Conservation (phyloP, 2,329 filamentous ascomycete species). For the Ceratocystis eucalypticola region DNA sequence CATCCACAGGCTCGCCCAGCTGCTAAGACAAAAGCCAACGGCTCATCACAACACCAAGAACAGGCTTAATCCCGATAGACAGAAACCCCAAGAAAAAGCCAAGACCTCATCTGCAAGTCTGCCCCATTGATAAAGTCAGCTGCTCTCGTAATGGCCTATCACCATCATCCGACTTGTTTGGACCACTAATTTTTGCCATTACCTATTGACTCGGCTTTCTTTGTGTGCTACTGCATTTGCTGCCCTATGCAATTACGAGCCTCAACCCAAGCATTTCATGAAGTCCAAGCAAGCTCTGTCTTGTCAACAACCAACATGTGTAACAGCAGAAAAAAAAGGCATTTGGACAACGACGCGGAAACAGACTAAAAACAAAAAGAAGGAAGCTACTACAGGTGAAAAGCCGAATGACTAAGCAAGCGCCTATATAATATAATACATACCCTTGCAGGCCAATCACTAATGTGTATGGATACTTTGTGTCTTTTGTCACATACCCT, state of each 20-base stretch:
- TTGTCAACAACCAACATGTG: not conserved
- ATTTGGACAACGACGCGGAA: no score
- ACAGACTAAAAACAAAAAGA: no score
- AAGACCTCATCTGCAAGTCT: constrained; percentile 13
- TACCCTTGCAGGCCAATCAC: no score
- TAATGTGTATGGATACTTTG: no score
- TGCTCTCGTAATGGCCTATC: not conserved
- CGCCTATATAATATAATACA: no score
- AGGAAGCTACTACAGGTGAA: no score
- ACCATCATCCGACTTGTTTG: not conserved
- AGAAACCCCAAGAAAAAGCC: constrained; percentile 13
- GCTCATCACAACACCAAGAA: not conserved
- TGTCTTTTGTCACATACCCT: not conserved
- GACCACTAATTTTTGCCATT: not conserved
- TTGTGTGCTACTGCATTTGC: not conserved
- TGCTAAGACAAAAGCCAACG: not conserved
- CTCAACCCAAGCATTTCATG: no score
- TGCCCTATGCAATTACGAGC: not conserved
- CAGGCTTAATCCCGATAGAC: not conserved
- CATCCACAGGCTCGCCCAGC: not conserved
- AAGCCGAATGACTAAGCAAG: no score
- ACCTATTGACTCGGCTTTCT: not conserved
- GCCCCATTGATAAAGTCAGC: not conserved
- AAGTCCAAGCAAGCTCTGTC: no score
- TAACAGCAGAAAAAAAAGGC: not conserved